phyloP scores from a whole-genome alignment of 2,329 filamentous ascomycete species.

The Aspergillus awamori region DNA sequence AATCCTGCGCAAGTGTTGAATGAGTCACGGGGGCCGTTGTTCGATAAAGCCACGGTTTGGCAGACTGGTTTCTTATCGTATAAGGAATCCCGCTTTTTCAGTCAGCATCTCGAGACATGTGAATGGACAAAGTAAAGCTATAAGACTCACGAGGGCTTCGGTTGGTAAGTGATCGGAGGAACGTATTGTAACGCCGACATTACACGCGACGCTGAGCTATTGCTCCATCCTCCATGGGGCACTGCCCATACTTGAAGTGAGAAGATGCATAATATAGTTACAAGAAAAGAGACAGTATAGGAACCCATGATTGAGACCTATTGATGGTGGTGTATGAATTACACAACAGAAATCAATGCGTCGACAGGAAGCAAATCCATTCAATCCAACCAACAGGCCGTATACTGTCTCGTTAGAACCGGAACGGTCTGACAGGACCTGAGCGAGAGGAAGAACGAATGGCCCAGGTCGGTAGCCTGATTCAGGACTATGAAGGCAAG shows the following conservation, averaged over 20 bases:
- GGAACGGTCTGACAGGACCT: neutral
- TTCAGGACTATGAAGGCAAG: neutral
- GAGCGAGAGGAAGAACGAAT: neutral
- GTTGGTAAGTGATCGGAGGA: conserved; percentile 11
- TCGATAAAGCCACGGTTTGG: conserved; percentile 22
- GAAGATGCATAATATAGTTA: neutral
- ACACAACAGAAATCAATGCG: neutral
- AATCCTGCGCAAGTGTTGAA: neutral
- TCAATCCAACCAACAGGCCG: neutral
- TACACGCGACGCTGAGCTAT: neutral
- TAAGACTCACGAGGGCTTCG: conserved; percentile 13
- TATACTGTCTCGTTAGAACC: neutral
- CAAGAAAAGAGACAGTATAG: neutral
- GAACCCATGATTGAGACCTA: neutral
- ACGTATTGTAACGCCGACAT: neutral
- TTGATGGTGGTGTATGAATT: neutral
- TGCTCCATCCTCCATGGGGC: conserved; percentile 1
- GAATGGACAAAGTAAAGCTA: neutral
- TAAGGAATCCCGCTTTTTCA: conserved; percentile 24
- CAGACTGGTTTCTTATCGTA: conserved; percentile 20
- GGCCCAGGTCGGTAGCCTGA: neutral
- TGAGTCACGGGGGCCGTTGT: conserved; percentile 15
- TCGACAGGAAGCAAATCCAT: neutral
- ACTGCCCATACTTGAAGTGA: conserved; percentile 7
- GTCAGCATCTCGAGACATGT: neutral